Evolutionary conservation across 2,329 filamentous ascomycete genomes (phyloP).

Genomic region (Sclerotinia glacialis): DNA sequence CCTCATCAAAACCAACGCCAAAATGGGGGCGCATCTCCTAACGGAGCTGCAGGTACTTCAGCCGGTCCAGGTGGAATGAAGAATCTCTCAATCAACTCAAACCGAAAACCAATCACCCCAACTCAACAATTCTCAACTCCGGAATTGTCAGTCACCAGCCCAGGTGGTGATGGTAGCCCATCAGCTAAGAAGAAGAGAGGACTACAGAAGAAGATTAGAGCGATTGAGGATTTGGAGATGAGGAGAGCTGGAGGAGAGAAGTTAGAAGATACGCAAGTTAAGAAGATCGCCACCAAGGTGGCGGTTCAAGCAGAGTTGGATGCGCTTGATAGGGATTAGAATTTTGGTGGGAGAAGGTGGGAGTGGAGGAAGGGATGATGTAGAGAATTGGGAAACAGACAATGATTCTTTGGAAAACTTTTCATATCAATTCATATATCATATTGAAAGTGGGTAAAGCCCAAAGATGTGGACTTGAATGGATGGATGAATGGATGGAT

Average conservation of each 20-base stretch:
- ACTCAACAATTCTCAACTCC: conserved; percentile 38
- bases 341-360: not conserved
- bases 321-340: conserved; percentile 33
- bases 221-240: conserved; percentile 98
- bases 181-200: conserved; percentile 92
- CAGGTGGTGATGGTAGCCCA: conserved; percentile 57
- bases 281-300: conserved; percentile 92
- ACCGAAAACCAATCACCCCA: conserved; percentile 25
- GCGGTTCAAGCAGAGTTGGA: conserved; percentile 81
- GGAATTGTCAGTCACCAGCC: conserved; percentile 52
- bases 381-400: not conserved
- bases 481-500: not conserved
- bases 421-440: conserved; percentile 13
- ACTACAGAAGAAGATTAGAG: conserved; percentile 93
- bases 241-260: conserved; percentile 91
- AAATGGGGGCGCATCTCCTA: conserved; percentile 6
- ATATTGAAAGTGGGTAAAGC: conserved; percentile 2
- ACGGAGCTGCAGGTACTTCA: conserved; percentile 16
- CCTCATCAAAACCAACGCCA: conserved; percentile 20
- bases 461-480: not conserved
- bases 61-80: conserved; percentile 31
- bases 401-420: conserved; percentile 11
- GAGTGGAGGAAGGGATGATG: not conserved
- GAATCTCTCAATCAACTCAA: conserved; percentile 39
- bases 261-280: conserved; percentile 95